A percentile compares a stretch with the other conserved stretches of the same genome.
Evolutionary conservation across 2,329 filamentous ascomycete genomes (phyloP).

Genomic region (Beauveria caledonica): DNA sequence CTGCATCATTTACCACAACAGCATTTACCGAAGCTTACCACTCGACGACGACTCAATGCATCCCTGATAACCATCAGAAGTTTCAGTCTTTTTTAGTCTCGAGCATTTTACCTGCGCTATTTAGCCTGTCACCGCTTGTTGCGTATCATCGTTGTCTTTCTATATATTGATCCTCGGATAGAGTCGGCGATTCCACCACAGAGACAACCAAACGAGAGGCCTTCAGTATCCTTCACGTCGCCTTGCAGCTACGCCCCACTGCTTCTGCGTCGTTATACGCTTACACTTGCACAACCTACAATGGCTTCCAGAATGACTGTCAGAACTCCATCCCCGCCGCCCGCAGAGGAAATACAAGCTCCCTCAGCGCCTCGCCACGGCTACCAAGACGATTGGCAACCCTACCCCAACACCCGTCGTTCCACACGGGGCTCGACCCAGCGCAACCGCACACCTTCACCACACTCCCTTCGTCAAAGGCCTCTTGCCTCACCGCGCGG

Average conservation of each 20-base stretch:
- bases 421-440: constrained; percentile 49
- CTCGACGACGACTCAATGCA: not conserved
- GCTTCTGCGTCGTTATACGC: not conserved
- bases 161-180: not conserved
- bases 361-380: constrained; percentile 63
- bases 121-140: constrained; percentile 1
- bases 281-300: not conserved
- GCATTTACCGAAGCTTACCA: not conserved
- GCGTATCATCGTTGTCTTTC: not conserved
- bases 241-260: not conserved
- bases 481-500: constrained; percentile 25
- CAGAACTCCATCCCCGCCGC: constrained; percentile 52
- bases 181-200: not conserved
- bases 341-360: constrained; percentile 41
- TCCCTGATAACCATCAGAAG: not conserved
- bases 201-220: constrained; percentile 1
- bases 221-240: not conserved
- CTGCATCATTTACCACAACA: constrained; percentile 7
- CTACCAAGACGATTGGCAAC: constrained; percentile 60
- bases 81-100: constrained; percentile 4
- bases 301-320: constrained; percentile 27
- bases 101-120: not conserved
- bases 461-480: constrained; percentile 30
- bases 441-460: constrained; percentile 50
- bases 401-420: constrained; percentile 60